A percentile compares a stretch with the other conserved stretches of the same genome.
phyloP scores from a whole-genome alignment of 1,284 basidiomycete species.

The Ganoderma resinaceum region DNA sequence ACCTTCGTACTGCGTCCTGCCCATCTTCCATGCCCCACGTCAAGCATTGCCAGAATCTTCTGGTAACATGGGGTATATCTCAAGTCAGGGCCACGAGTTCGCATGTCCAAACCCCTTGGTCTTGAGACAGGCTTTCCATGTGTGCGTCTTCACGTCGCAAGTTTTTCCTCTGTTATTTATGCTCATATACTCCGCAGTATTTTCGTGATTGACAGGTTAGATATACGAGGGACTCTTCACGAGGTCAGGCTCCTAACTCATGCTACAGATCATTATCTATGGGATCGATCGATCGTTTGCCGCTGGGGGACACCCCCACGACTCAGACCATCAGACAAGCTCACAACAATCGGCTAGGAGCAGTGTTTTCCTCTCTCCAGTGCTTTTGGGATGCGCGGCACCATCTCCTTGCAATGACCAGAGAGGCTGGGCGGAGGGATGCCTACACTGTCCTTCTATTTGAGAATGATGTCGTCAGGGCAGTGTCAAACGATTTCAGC shows the following conservation, averaged over 20 bases:
- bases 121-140: slow-evolving; percentile 63
- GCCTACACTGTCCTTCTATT: slow-evolving; percentile 67
- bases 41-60: no score
- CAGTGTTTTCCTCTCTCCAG: slow-evolving; percentile 61
- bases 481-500: slow-evolving; percentile 55
- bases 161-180: no score
- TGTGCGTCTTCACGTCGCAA: no score
- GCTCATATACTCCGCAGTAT: no score
- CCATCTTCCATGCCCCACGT: slow-evolving; percentile 69
- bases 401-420: slow-evolving; percentile 17
- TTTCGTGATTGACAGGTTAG: slow-evolving; percentile 59
- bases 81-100: slow-evolving; percentile 62
- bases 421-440: slow-evolving; percentile 49
- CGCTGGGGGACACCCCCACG: slow-evolving; percentile 51
- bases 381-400: slow-evolving; percentile 63
- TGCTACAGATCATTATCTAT: slow-evolving; percentile 67
- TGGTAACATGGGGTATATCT: slow-evolving; percentile 54
- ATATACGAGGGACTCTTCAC: no score
- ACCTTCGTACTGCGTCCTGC: slow-evolving; percentile 62
- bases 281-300: slow-evolving; percentile 47
- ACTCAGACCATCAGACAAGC: slow-evolving; percentile 45
- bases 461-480: slow-evolving; percentile 38
- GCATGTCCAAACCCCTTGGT: slow-evolving; percentile 61
- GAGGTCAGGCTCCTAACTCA: no score
- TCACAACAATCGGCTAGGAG: slow-evolving; percentile 60